These are phyloP conservation scores for Exidia glandulosa DNA, from an alignment of 768 basidiomycete species.

Conservation along the genomic window DNA sequence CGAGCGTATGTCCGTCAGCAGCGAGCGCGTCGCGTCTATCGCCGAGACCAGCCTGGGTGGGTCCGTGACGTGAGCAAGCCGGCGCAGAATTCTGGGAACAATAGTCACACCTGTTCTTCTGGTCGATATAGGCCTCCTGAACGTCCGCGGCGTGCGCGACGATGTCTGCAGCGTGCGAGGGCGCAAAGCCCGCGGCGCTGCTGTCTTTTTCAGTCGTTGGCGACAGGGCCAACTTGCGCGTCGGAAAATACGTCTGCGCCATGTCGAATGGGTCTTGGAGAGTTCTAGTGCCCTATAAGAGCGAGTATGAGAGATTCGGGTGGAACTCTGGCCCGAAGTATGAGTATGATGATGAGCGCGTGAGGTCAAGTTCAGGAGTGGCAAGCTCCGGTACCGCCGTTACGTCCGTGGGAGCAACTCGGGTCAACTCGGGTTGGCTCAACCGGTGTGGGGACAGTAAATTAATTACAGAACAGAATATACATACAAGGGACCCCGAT, in stretches of 20 bases:
- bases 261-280: not conserved
- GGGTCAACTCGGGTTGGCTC: no score
- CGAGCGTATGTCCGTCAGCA: constrained; percentile 57
- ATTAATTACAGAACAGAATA: no score
- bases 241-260: constrained; percentile 5
- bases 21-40: constrained; percentile 57
- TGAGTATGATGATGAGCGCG: no score
- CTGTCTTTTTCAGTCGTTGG: not conserved
- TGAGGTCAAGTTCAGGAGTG: no score
- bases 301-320: not conserved
- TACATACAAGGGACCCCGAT: no score
- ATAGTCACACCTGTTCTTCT: constrained; percentile 56
- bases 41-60: constrained; percentile 54
- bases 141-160: constrained; percentile 41
- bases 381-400: no score
- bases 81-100: not conserved
- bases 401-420: no score
- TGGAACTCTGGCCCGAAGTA: not conserved
- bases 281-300: not conserved
- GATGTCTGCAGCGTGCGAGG: constrained; percentile 17
- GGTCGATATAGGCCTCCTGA: constrained; percentile 63
- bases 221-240: not conserved
- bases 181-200: not conserved
- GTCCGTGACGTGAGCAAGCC: not conserved
- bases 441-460: no score